A percentile compares a stretch with the other conserved stretches of the same genome.
These are phyloP conservation scores for Tilletia setariae DNA, from an alignment of 1,284 basidiomycete genomes.

Conservation along the genomic window DNA sequence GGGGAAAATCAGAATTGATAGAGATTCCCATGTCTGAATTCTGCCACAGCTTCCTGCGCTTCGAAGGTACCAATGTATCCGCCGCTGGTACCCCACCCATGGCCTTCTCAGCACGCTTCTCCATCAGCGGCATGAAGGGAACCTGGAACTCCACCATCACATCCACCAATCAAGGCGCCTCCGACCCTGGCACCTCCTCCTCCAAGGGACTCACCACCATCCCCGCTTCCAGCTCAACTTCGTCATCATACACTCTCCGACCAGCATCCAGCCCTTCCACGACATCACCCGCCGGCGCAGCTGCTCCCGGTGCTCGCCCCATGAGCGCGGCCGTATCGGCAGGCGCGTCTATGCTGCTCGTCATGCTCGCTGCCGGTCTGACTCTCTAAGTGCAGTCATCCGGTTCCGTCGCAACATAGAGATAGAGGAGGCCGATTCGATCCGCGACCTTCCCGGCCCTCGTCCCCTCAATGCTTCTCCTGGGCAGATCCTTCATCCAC, in stretches of 20 bases:
- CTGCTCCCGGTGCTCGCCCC: too few species aligned
- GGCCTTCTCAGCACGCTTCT: conserved; percentile 48
- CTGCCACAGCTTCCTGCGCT: conserved; percentile 38
- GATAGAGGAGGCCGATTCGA: too few species aligned
- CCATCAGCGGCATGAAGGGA: conserved; percentile 35
- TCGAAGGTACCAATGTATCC: conserved; percentile 35
- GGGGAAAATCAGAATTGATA: too few species aligned
- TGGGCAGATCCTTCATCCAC: too few species aligned
- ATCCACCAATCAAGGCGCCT: conserved; percentile 21
- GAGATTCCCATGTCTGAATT: too few species aligned
- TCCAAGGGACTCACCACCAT: conserved; percentile 72
- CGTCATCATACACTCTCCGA: neutral
- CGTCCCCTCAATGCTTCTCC: too few species aligned
- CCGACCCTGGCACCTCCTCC: conserved; percentile 61
- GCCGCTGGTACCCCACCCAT: conserved; percentile 32
- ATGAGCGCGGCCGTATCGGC: too few species aligned
- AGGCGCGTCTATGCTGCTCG: too few species aligned
- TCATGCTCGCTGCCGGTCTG: too few species aligned
- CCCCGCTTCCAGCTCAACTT: conserved; percentile 63
- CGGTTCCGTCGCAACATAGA: too few species aligned
- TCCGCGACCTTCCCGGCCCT: too few species aligned
- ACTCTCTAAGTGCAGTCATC: too few species aligned
- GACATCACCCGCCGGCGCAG: neutral
- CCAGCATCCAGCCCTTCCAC: neutral
- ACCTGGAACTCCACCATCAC: conserved; percentile 42